These are phyloP conservation scores for Thymus mandschuricus DNA, from an alignment of 257 asterid genomes.

Conservation along the genomic window DNA sequence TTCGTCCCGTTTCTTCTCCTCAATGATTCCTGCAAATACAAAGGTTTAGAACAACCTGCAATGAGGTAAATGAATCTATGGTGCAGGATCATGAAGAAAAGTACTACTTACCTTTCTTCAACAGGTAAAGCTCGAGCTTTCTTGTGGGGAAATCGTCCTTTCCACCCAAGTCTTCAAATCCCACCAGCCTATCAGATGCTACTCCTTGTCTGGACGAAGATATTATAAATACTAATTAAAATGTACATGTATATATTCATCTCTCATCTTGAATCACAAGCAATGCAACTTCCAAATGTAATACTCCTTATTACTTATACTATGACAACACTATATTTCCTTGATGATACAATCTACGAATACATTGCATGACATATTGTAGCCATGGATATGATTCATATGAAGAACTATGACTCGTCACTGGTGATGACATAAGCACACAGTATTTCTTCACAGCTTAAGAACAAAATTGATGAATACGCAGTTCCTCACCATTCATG, in stretches of 20 bases:
- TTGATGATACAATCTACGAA: neutral
- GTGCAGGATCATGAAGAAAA: slow-evolving; percentile 8
- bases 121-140: slow-evolving; percentile 62
- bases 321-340: neutral
- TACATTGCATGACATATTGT: neutral
- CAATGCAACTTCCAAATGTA: neutral
- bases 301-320: neutral
- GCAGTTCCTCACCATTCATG: slow-evolving; percentile 13
- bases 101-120: slow-evolving; percentile 70
- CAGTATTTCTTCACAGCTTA: too few species aligned
- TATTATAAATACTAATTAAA: neutral
- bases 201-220: slow-evolving; percentile 70
- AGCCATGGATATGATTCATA: neutral
- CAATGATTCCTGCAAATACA: slow-evolving; percentile 65
- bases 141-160: slow-evolving; percentile 83
- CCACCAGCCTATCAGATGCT: slow-evolving; percentile 78
- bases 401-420: neutral
- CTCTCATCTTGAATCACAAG: neutral
- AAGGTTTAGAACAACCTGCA: slow-evolving; percentile 33
- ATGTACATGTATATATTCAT: neutral
- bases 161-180: slow-evolving; percentile 88
- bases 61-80: neutral
- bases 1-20: slow-evolving; percentile 70
- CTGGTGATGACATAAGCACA: too few species aligned
- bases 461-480: neutral